Base-by-base conservation (phyloP, 2,329 filamentous ascomycete genomes). In the Sphaceloma murrayae region DNA sequence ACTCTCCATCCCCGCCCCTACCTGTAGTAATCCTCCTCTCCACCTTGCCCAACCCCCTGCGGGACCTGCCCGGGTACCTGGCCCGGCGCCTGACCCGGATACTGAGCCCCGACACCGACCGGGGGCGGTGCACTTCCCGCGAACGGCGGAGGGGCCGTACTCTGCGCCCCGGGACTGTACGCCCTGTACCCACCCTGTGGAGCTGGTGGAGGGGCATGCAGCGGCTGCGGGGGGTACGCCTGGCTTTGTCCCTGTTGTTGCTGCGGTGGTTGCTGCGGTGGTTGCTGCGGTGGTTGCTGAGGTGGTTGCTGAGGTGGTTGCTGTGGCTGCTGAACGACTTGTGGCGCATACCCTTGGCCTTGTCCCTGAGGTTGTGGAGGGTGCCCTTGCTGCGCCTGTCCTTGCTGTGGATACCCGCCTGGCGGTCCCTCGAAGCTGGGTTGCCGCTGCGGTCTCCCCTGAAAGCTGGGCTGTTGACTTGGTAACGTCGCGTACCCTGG, bases 11-110 rank as follows among this genome's bases (percentile, higher is more conserved):
- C 49, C 51, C 61, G 62, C 46, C 56, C 62, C 40, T 60, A 59
- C 18, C 56, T 58, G 33, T 58, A 58, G 54, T 63, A 54, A 24
- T 51, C 60, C 33, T 49, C 55, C n/a, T 51, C 51, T 29, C 47
- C 46, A 16, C 52, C 49, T n/a, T 51, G 45, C 18, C 53, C 49
- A 45, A 50, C 34, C 26, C 43, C 47, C 43, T 50, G 43, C 33
- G 40, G 43, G 8, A 27, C 31, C 33, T 49, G 52, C 43, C 50
- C 53, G 46, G 49, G 49, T 46, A 45, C 49, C 32, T 38, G 39
- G 22, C 36, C 47, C 13, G 18, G 34, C 31, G 24, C 7, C 24
- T 27, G 24, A 6, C 19, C 21, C 27, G 36, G 36, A 30, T 40
- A 40, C 13, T 22, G 14, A 19, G 14, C 36, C 36, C n/a, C n/a